Evolutionary conservation across 257 asterid species (phyloP).

Genomic region (Capsicum pubescens): DNA sequence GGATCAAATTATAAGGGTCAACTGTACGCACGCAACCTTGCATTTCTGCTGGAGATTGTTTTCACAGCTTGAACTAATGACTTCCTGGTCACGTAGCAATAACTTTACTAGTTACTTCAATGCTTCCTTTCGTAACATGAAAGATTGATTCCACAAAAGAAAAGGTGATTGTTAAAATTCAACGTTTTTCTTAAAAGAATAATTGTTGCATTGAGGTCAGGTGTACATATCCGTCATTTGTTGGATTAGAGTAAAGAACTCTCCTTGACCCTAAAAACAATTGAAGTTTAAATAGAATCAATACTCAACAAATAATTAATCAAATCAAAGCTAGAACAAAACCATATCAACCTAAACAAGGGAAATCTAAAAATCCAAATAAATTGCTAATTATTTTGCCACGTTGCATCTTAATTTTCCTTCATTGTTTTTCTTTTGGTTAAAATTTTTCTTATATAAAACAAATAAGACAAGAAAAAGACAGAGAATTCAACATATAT

Average conservation of each 20-base stretch:
- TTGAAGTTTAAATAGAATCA: background rate
- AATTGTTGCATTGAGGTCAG: too few relatives aligned
- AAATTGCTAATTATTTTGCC: background rate
- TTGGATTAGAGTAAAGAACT: background rate
- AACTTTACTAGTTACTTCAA: too few relatives aligned
- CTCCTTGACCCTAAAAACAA: background rate
- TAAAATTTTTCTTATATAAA: background rate
- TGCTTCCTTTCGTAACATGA: background rate
- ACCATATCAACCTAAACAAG: background rate
- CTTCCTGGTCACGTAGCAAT: too few relatives aligned
- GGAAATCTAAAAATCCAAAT: background rate
- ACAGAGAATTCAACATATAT: background rate
- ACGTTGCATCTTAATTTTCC: background rate
- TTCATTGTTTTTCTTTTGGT: background rate
- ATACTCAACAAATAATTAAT: background rate
- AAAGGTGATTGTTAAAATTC: too few relatives aligned
- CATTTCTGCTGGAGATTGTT: too few relatives aligned
- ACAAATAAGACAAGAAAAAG: background rate
- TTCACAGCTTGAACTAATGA: too few relatives aligned
- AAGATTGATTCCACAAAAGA: background rate
- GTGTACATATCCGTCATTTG: background rate
- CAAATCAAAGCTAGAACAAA: background rate
- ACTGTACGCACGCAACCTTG: too few relatives aligned
- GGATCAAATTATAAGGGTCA: too few relatives aligned
- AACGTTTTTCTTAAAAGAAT: too few relatives aligned